Evolutionary conservation across 2,329 filamentous ascomycete genomes (phyloP).

Genomic region (Capronia coronata): DNA sequence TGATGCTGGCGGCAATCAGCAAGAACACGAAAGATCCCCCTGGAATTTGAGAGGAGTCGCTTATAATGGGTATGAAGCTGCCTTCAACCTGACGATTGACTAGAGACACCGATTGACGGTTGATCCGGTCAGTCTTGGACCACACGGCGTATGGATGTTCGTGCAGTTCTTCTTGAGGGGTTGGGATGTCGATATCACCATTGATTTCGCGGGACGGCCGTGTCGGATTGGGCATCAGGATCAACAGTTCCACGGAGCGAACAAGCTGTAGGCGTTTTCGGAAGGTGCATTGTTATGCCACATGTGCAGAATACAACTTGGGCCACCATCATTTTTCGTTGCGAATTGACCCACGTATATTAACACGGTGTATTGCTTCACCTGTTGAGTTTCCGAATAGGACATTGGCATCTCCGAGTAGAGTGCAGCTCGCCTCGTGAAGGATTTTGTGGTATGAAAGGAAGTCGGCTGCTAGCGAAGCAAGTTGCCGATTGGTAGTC

Average conservation of each 20-base stretch:
- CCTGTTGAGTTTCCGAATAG: too few relatives aligned
- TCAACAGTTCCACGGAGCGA: conserved; percentile 14
- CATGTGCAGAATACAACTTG: conserved; percentile 5
- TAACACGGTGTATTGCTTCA: too few relatives aligned
- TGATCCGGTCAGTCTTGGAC: too few relatives aligned
- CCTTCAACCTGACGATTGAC: conserved; percentile 43
- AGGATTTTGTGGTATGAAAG: neutral
- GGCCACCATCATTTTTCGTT: conserved; percentile 5
- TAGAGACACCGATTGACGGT: too few relatives aligned
- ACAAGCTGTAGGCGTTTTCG: neutral
- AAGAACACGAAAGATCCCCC: conserved; percentile 40
- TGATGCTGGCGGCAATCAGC: conserved; percentile 49
- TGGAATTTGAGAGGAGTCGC: conserved; percentile 57
- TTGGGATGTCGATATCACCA: neutral
- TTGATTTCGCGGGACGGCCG: conserved; percentile 2
- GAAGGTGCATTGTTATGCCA: neutral
- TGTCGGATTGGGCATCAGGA: conserved; percentile 21
- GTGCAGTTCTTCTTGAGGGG: neutral
- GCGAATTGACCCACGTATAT: neutral
- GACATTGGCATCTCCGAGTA: neutral
- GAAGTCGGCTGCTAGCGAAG: conserved; percentile 1
- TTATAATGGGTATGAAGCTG: conserved; percentile 56
- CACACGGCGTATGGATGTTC: neutral
- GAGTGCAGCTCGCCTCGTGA: too few relatives aligned
- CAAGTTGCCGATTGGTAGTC: conserved; percentile 4